phyloP scores from a whole-genome alignment of 164 flowering plant genomes.

The Tetracentron sinense region DNA sequence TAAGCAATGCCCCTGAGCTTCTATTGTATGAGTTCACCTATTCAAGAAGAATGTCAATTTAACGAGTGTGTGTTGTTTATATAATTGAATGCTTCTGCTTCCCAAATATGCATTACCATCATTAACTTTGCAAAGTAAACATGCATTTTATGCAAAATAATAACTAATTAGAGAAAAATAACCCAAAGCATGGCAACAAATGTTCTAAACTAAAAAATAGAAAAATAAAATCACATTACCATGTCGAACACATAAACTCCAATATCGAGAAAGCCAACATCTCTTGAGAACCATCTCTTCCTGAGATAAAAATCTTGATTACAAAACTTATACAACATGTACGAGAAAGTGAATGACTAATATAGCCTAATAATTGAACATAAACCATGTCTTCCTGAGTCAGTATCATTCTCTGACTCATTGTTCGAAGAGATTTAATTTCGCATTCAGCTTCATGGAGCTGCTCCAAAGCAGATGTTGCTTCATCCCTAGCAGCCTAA shows the following conservation, averaged over 20 bases:
- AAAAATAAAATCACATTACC: constrained; percentile 40
- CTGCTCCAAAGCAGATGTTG: constrained; percentile 55
- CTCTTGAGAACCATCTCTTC: constrained; percentile 96
- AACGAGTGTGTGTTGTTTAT: too few relatives aligned
- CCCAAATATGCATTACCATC: too few relatives aligned
- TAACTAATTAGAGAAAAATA: too few relatives aligned
- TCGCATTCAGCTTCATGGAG: constrained; percentile 65
- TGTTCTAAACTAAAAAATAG: background rate
- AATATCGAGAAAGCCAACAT: constrained; percentile 97
- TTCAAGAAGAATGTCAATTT: too few relatives aligned
- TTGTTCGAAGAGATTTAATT: constrained; percentile 50
- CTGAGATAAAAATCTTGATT: constrained; percentile 37
- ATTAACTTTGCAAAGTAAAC: background rate
- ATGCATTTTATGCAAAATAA: background rate
- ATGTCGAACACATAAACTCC: constrained; percentile 71
- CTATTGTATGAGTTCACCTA: too few relatives aligned
- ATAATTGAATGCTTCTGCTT: too few relatives aligned
- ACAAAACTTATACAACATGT: constrained; percentile 7
- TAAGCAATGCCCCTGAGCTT: too few relatives aligned
- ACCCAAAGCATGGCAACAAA: background rate
- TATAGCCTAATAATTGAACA: background rate
- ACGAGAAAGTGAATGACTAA: background rate
- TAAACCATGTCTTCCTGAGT: constrained; percentile 89
- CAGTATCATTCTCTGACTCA: constrained; percentile 60
- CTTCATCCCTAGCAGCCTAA: constrained; percentile 74